Conservation (phyloP, 202 grass and related monocot genomes). For the Schoenoplectus triqueter region DNA sequence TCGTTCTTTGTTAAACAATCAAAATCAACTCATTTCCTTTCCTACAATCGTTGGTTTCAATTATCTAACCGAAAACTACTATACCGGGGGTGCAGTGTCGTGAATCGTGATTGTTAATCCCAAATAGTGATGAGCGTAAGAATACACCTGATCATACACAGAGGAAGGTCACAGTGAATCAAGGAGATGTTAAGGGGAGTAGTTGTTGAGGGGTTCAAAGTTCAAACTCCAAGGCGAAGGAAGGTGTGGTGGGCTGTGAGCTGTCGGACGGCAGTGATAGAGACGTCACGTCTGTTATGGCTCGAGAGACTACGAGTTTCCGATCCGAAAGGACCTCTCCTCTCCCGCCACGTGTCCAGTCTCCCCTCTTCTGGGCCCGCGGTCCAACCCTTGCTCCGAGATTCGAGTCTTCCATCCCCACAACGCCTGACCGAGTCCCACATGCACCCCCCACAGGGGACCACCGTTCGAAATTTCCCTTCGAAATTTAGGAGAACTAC, state of each 20-base stretch:
- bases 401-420: slow-evolving; percentile 41
- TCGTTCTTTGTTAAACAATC: not conserved
- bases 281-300: slow-evolving; percentile 38
- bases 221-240: slow-evolving; percentile 16
- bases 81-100: no score
- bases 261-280: slow-evolving; percentile 51
- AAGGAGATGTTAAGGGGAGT: not conserved
- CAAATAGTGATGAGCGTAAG: no score
- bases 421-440: slow-evolving; percentile 46
- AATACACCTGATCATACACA: not conserved
- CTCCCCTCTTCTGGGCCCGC: not conserved
- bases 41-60: no score
- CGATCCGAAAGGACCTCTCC: slow-evolving; percentile 21
- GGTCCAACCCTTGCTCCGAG: slow-evolving; percentile 27
- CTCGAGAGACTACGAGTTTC: slow-evolving; percentile 27
- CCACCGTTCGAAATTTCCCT: not conserved
- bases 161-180: not conserved
- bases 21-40: no score
- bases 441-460: slow-evolving; percentile 31
- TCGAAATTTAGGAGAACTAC: not conserved
- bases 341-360: not conserved
- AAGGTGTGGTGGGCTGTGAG: slow-evolving; percentile 35
- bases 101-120: no score
- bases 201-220: not conserved
- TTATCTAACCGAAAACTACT: no score